Percentiles rank a stretch among this genome's conserved stretches.
Conservation (phyloP, 805 yeast genomes). For the Wickerhamiella azyma region DNA sequence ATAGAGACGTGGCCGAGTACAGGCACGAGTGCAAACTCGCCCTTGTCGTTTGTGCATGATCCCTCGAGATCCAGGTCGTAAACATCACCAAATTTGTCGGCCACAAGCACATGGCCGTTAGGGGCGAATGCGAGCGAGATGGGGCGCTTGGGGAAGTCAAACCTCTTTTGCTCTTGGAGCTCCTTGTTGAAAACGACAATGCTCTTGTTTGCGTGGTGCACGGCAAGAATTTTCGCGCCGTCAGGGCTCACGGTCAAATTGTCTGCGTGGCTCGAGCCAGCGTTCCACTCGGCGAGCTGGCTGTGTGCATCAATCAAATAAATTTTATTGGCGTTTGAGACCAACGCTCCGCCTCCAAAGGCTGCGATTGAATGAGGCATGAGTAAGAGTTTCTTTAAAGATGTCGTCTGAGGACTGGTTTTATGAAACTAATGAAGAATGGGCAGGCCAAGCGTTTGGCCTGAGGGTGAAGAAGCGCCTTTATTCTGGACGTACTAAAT, state of each 20-base stretch:
- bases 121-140: slow-evolving; percentile 52
- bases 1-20: slow-evolving; percentile 92
- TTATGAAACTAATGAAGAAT: slow-evolving; percentile 54
- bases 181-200: slow-evolving; percentile 41
- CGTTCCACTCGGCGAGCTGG: background rate
- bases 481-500: slow-evolving; percentile 53
- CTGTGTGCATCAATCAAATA: background rate
- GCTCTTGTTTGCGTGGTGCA: slow-evolving; percentile 77
- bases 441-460: slow-evolving; percentile 80
- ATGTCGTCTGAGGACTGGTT: slow-evolving; percentile 50
- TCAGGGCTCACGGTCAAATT: slow-evolving; percentile 40
- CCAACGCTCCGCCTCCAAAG: background rate
- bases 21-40: slow-evolving; percentile 39
- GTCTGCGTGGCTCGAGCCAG: slow-evolving; percentile 37
- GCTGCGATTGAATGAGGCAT: slow-evolving; percentile 12
- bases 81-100: slow-evolving; percentile 96
- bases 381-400: background rate
- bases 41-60: slow-evolving; percentile 14
- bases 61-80: slow-evolving; percentile 35
- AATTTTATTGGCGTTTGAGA: slow-evolving; percentile 1
- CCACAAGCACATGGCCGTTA: slow-evolving; percentile 44
- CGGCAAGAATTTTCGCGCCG: slow-evolving; percentile 45
- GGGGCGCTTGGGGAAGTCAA: slow-evolving; percentile 85
- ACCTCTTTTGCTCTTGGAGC: slow-evolving; percentile 46
- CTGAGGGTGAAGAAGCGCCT: slow-evolving; percentile 50